A percentile compares a stretch with the other conserved stretches of the same genome.
Evolutionary conservation across 805 yeast genomes (phyloP).

Genomic region (Candida railenensis): DNA sequence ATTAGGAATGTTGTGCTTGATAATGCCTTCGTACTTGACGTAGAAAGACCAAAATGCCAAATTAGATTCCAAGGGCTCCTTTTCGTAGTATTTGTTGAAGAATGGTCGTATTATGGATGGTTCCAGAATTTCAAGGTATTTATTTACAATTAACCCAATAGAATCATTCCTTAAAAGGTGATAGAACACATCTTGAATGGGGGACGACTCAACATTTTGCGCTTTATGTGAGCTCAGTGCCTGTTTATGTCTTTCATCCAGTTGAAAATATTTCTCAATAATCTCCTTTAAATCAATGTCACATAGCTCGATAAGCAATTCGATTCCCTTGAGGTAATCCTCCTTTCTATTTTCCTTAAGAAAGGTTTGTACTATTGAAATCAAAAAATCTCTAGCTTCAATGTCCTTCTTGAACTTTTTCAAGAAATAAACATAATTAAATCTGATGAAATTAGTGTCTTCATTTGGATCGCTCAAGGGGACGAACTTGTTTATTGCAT

Average conservation of each 20-base stretch:
- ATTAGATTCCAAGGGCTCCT: slow-evolving; percentile 36
- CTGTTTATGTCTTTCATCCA: background rate
- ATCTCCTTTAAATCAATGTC: slow-evolving; percentile 14
- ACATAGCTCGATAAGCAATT: slow-evolving; percentile 10
- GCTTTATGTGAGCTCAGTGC: background rate
- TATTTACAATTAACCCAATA: slow-evolving; percentile 35
- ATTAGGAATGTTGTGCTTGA: slow-evolving; percentile 42
- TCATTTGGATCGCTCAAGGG: slow-evolving; percentile 17
- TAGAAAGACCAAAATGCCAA: slow-evolving; percentile 56
- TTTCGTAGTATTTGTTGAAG: slow-evolving; percentile 25
- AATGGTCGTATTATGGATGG: slow-evolving; percentile 21
- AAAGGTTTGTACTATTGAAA: slow-evolving; percentile 24
- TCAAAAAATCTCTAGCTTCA: slow-evolving; percentile 23
- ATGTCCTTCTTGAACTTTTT: slow-evolving; percentile 16
- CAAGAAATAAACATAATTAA: slow-evolving; percentile 24
- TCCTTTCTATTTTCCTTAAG: slow-evolving; percentile 14
- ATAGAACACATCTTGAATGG: slow-evolving; percentile 7
- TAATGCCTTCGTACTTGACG: slow-evolving; percentile 50
- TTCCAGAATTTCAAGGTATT: slow-evolving; percentile 30
- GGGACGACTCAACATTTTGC: background rate
- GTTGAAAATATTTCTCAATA: slow-evolving; percentile 16
- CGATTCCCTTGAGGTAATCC: slow-evolving; percentile 11
- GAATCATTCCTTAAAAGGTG: slow-evolving; percentile 40
- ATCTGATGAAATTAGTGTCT: slow-evolving; percentile 21
- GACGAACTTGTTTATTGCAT: slow-evolving; percentile 46